phyloP scores from a whole-genome alignment of 768 basidiomycete species.

The Podaxis pistillaris region DNA sequence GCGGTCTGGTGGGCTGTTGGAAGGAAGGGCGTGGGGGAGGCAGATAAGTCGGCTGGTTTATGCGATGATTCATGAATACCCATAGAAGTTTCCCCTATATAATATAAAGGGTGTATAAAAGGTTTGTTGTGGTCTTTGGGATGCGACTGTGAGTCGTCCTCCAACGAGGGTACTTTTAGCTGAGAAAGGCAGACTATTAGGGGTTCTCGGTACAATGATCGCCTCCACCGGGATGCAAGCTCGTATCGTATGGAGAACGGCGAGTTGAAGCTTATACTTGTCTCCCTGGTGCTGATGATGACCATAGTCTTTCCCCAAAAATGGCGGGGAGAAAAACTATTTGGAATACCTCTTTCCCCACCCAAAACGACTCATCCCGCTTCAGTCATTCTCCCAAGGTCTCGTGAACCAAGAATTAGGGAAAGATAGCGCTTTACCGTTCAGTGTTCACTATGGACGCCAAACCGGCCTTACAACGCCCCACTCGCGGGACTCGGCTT shows the following conservation, averaged over 20 bases:
- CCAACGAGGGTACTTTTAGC: not conserved
- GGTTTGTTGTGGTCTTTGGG: constrained; percentile 14
- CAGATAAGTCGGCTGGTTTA: not conserved
- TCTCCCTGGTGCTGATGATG: not conserved
- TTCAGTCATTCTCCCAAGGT: constrained; percentile 23
- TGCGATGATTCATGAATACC: not conserved
- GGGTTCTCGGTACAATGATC: constrained; percentile 34
- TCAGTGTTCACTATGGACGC: constrained; percentile 53
- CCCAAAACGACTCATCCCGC: constrained; percentile 49
- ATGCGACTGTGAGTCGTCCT: constrained; percentile 25
- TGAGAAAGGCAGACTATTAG: constrained; percentile 27
- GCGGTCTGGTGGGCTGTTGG: constrained; percentile 32
- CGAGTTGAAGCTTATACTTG: constrained; percentile 16
- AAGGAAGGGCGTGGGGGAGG: not conserved
- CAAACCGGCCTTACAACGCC: constrained; percentile 53
- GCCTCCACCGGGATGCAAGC: constrained; percentile 33
- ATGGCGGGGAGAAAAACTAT: constrained; percentile 65
- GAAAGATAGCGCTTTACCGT: constrained; percentile 54
- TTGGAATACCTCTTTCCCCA: constrained; percentile 53
- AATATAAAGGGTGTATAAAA: no score
- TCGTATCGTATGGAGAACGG: constrained; percentile 34
- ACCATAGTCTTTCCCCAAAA: constrained; percentile 46
- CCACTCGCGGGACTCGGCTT: constrained; percentile 51
- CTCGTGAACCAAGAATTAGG: constrained; percentile 57
- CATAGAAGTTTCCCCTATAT: no score